Evolutionary conservation across 495 filamentous ascomycete genomes (phyloP), one percentile per base, ranked within the genome.

Genomic region (Stereocaulon alpinum): DNA sequence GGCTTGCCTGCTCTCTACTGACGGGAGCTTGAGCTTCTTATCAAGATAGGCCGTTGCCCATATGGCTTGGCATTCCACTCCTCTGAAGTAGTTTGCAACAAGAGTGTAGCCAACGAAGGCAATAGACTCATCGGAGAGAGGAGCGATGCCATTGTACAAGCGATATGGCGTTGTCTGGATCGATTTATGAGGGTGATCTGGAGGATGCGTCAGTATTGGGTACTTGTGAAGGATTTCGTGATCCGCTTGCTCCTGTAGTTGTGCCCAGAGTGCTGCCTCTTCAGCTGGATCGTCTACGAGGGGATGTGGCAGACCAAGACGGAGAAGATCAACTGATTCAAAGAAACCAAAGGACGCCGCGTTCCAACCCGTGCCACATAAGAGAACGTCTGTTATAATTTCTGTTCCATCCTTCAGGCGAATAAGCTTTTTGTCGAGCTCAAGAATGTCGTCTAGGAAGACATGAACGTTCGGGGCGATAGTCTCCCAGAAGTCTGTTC

Each of bases 41-140:
- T 77, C 74, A 15, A 74, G 66, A 45, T 65, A 72, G 11, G 73
- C 74, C 17, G 71, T 72, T 18, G 73, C 72, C 70, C 72, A 78
- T 15, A 76, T 69, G 10, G 74, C 64, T 61, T 78, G 76, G n/a
- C 66, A 68, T 62, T 76, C 72, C 41, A 70, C 72, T 10, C 60
- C 68, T 58, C 66, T 66, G 61, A 74, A 74, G 44, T 68, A 62
- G 48, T 75, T 75, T 3, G 65, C 59, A 12, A 73, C 53, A 10
- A 61, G 41, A 17, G 66, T 48, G 37, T 70, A 59, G n/a, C 74
- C 69, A 20, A 79, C 61, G 57, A 79, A 76, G 18, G 66, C 68
- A 41, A 77, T 76, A 4, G 59, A 56, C 10, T 29, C 17, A 63
- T 76, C 73, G 12, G 65, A 27, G 6, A 73, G 54, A 5, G 73